A percentile compares a stretch with the other conserved stretches of the same genome.
phyloP scores from a whole-genome alignment of 2,329 filamentous ascomycete genomes.

The Neoarthrinium moseri region DNA sequence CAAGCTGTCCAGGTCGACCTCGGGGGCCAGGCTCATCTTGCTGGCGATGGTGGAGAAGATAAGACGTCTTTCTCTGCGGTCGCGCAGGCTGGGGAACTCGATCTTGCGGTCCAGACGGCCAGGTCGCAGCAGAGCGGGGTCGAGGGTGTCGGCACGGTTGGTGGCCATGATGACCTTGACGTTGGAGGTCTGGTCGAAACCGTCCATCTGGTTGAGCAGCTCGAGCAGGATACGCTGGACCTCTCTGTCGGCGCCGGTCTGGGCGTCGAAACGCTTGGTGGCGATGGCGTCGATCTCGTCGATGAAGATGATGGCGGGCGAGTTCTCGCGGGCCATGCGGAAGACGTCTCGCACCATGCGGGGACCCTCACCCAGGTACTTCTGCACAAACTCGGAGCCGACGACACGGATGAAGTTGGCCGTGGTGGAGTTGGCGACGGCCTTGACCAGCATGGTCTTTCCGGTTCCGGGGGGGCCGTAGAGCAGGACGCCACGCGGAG shows the following conservation, averaged over 20 bases:
- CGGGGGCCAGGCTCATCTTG: slow-evolving; percentile 96
- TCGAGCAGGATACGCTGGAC: slow-evolving; percentile 98
- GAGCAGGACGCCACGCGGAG: slow-evolving; percentile 90
- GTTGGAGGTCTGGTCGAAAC: slow-evolving; percentile 97
- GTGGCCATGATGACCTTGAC: slow-evolving; percentile 99
- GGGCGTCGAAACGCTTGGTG: slow-evolving; percentile 98
- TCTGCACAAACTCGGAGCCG: slow-evolving; percentile 97
- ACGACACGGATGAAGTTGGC: slow-evolving; percentile 98
- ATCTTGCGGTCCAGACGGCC: slow-evolving; percentile 98
- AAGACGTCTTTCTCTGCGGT: slow-evolving; percentile 89
- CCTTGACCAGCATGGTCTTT: slow-evolving; percentile 92
- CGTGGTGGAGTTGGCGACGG: slow-evolving; percentile 96
- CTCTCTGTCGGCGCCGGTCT: slow-evolving; percentile 96
- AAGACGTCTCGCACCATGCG: slow-evolving; percentile 99
- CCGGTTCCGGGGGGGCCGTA: slow-evolving; percentile 92
- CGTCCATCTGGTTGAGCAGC: slow-evolving; percentile 98
- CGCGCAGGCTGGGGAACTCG: slow-evolving; percentile 92
- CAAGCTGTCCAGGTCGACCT: slow-evolving; percentile 92
- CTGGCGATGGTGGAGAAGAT: slow-evolving; percentile 97
- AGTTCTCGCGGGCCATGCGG: slow-evolving; percentile 98
- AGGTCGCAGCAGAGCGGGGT: slow-evolving; percentile 89
- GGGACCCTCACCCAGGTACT: slow-evolving; percentile 95
- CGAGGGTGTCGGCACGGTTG: slow-evolving; percentile 94
- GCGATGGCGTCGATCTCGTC: slow-evolving; percentile 99
- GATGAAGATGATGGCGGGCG: slow-evolving; percentile 98